phyloP scores from a whole-genome alignment of 2,329 filamentous ascomycete genomes.

The Scortechinia acanthostroma region DNA sequence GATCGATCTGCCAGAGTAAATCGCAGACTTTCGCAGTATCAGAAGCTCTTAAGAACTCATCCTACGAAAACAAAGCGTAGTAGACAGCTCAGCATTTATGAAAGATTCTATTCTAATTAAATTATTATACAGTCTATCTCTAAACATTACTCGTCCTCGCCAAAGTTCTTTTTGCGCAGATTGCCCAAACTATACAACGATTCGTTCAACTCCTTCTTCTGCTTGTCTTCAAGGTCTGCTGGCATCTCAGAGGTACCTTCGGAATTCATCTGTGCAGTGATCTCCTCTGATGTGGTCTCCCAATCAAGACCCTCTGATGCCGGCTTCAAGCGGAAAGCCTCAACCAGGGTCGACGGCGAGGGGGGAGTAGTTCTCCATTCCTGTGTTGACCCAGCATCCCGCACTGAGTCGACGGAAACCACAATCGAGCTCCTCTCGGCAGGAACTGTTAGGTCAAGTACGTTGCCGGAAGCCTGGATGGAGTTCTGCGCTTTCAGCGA shows the following conservation, averaged over 20 bases:
- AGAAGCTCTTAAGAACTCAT: no score
- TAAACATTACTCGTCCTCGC: no score
- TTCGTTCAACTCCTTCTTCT: neutral
- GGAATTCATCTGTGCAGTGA: neutral
- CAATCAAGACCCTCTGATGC: neutral
- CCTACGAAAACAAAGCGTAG: no score
- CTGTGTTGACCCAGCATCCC: neutral
- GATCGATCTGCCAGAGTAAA: no score
- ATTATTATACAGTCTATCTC: no score
- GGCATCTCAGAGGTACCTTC: neutral
- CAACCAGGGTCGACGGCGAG: neutral
- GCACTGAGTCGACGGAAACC: neutral
- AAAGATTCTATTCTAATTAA: no score
- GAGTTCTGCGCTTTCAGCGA: neutral
- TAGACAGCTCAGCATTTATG: no score
- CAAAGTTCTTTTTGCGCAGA: neutral
- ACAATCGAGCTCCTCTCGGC: neutral
- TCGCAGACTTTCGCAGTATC: no score
- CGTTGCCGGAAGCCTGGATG: neutral
- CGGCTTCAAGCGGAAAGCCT: neutral
- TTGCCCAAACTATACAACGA: neutral
- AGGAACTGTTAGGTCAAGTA: neutral
- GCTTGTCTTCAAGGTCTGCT: neutral
- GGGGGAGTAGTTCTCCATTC: neutral
- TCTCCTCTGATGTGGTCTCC: neutral